A percentile compares a stretch with the other conserved stretches of the same genome.
Conservation (phyloP, 2,329 filamentous ascomycete genomes). For the Colletotrichum chlorophyti region DNA sequence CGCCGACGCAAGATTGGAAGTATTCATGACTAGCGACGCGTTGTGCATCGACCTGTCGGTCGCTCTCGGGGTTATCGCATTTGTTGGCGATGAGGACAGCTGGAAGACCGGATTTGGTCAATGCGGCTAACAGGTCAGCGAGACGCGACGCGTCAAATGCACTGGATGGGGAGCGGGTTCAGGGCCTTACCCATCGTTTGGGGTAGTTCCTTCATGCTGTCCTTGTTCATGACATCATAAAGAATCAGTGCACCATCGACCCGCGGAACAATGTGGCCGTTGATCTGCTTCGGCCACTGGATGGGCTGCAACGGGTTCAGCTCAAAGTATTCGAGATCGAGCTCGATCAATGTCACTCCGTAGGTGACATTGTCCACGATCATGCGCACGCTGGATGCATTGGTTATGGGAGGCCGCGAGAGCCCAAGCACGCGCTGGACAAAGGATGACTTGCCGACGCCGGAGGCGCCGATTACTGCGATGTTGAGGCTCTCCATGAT, state of each 20-base stretch:
- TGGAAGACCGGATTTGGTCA: constrained; percentile 76
- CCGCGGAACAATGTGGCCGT: constrained; percentile 74
- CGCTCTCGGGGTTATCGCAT: constrained; percentile 78
- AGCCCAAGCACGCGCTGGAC: constrained; percentile 69
- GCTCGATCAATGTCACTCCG: constrained; percentile 67
- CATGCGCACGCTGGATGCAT: constrained; percentile 63
- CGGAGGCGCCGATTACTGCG: constrained; percentile 69
- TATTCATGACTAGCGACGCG: constrained; percentile 66
- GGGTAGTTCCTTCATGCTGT: constrained; percentile 76
- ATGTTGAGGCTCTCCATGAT: constrained; percentile 69
- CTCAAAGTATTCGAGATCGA: constrained; percentile 71
- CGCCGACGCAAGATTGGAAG: constrained; percentile 73
- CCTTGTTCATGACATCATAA: constrained; percentile 84
- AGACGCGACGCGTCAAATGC: constrained; percentile 3
- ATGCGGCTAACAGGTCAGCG: constrained; percentile 62
- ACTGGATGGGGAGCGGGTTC: background rate
- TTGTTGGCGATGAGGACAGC: constrained; percentile 87
- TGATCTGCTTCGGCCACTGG: constrained; percentile 71
- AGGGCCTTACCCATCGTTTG: constrained; percentile 79
- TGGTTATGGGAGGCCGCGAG: constrained; percentile 57
- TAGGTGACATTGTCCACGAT: constrained; percentile 64
- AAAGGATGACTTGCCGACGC: constrained; percentile 73
- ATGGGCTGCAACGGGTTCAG: constrained; percentile 64
- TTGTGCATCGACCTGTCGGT: constrained; percentile 74
- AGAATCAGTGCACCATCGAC: constrained; percentile 86